A percentile compares a stretch with the other conserved stretches of the same genome.
Evolutionary conservation across 768 basidiomycete species (phyloP).

Genomic region (Suillus subluteus): DNA sequence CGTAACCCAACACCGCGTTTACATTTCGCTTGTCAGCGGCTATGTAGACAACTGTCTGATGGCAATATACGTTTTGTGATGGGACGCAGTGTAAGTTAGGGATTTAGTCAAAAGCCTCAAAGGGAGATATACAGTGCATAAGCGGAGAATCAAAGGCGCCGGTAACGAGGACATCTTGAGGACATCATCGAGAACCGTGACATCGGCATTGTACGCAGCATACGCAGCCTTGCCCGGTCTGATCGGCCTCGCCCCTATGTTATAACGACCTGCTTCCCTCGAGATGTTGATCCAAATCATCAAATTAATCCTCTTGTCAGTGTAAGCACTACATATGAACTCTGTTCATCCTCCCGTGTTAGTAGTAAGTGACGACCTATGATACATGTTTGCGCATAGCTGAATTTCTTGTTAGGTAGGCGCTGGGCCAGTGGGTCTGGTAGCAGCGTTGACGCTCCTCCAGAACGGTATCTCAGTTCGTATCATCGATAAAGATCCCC

Average conservation of each 20-base stretch:
- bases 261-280: background rate
- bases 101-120: too few relatives aligned
- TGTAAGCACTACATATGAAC: background rate
- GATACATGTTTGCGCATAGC: background rate
- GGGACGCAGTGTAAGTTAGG: too few relatives aligned
- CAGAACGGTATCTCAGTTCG: constrained; percentile 17
- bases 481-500: constrained; percentile 19
- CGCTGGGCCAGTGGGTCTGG: constrained; percentile 15
- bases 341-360: constrained; percentile 9
- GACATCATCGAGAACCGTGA: too few relatives aligned
- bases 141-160: too few relatives aligned
- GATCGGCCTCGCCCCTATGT: background rate
- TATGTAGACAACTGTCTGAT: too few relatives aligned
- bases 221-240: background rate
- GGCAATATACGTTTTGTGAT: too few relatives aligned
- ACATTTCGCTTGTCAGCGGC: too few relatives aligned
- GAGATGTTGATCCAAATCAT: background rate
- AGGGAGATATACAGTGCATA: too few relatives aligned
- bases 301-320: background rate
- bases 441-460: constrained; percentile 18
- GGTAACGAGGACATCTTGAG: too few relatives aligned
- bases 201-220: background rate
- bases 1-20: too few relatives aligned
- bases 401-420: constrained; percentile 8
- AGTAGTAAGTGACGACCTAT: constrained; percentile 3